These are phyloP conservation scores for Sugiyamaella sp. DNA, from an alignment of 1,139 yeast genomes.

Conservation along the genomic window DNA sequence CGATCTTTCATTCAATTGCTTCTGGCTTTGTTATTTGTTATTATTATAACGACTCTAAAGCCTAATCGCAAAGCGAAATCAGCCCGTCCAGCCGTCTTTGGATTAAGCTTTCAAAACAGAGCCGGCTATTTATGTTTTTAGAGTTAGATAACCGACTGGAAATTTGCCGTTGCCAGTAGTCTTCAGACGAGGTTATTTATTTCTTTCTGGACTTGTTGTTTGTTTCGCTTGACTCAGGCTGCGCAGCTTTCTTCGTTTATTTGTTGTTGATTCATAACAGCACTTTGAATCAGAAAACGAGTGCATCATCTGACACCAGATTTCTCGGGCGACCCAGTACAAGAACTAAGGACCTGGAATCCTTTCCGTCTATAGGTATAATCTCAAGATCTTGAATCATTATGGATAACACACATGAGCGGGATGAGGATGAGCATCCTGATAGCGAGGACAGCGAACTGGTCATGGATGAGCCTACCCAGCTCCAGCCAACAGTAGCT, in stretches of 20 bases:
- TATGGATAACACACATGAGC: background rate
- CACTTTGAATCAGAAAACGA: too few species aligned
- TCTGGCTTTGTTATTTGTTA: background rate
- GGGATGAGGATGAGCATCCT: background rate
- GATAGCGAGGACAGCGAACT: background rate
- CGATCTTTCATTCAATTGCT: background rate
- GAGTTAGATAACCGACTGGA: slow-evolving; percentile 2
- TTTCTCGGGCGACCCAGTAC: background rate
- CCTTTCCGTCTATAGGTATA: background rate
- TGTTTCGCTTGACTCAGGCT: background rate
- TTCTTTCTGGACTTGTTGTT: background rate
- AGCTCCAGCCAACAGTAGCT: background rate
- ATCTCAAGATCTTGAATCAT: background rate
- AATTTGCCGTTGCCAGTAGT: background rate
- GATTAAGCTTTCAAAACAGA: background rate
- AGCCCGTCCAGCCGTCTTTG: background rate
- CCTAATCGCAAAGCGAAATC: background rate
- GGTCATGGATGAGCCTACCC: background rate
- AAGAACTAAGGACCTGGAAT: background rate
- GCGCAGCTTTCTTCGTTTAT: too few species aligned
- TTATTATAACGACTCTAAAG: background rate
- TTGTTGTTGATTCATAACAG: too few species aligned
- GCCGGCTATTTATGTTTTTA: background rate
- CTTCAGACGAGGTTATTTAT: background rate
- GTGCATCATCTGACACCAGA: too few species aligned